Base-by-base conservation (phyloP, 2,329 filamentous ascomycete genomes). In the Exutisphaerella laricina region DNA sequence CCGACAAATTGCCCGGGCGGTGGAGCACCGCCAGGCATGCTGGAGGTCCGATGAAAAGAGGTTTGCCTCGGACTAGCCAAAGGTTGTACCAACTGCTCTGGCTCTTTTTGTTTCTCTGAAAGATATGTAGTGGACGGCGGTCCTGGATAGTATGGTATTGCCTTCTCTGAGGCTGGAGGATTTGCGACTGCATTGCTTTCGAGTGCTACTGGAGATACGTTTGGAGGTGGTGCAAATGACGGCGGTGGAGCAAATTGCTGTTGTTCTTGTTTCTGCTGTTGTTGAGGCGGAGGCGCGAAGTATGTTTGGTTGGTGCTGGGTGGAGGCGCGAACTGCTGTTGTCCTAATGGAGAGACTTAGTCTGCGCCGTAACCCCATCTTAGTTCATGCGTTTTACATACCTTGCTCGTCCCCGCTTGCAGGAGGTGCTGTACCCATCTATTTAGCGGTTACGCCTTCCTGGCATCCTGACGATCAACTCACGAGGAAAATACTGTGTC, bases 1-100 rank as follows among this genome's bases (percentile, higher is more conserved):
- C 85, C 85, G 4, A 72, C 63, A 51, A 90, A 88, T 44, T 84
- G 75, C 3, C 68, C 69, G 25, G 64, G 61, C 3, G 69, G 46
- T 2, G 73, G 68, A 23, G 67, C 65, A n/a, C 66, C 65, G 48
- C 62, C 48, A 5, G 61, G 58, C 52, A 65, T 60, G 32, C 47
- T 53, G 8, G 51, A 55, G 20, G 53, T 49, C 12, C 51, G 39
- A 46, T 48, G 63, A 46, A 60, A 53, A 4, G 34, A 33, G 1
- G 59, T 47, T 25, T 41, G 48, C n/a, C 47, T 41, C 46, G 59
- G 57, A 26, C 51, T 46, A 1, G 48, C 39, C 4, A 49, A 14
- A 4, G 39, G 10, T 23, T 32, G 32, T 5, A 57, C 37, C 46
- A 48, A 41, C 43, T 46, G 45, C 39, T 49, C 39, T 17, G 57